Evolutionary conservation across 2,329 filamentous ascomycete species (phyloP).

Genomic region (Colletotrichum noveboracense): DNA sequence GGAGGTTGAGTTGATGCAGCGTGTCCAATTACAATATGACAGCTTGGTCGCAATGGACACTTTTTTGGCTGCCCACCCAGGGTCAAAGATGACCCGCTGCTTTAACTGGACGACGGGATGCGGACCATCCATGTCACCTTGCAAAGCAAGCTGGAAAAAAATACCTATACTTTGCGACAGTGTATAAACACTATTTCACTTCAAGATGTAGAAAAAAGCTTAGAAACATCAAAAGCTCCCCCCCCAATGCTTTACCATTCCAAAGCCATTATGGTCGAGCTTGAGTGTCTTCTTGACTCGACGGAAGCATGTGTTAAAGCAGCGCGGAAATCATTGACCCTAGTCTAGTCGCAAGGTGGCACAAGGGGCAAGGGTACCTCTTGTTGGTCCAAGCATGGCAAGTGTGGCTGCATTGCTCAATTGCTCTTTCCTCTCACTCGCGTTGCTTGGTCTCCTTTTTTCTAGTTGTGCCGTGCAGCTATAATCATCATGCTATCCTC

Average conservation of each 20-base stretch:
- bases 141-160: not conserved
- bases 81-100: constrained; percentile 16
- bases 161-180: not conserved
- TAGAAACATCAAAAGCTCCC: not conserved
- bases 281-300: not conserved
- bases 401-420: constrained; percentile 5
- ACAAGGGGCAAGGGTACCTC: not conserved
- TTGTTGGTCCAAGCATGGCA: not conserved
- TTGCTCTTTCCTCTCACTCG: not conserved
- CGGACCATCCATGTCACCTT: not conserved
- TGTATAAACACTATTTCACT: not conserved
- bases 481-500: not conserved
- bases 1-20: constrained; percentile 13
- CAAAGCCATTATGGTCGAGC: not conserved
- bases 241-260: not conserved
- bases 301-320: constrained; percentile 1
- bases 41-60: constrained; percentile 21
- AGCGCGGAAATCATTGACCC: not conserved
- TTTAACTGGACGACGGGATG: not conserved
- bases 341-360: not conserved
- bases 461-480: not conserved
- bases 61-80: constrained; percentile 17
- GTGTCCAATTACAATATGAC: constrained; percentile 23
- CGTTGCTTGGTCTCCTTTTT: not conserved
- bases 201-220: not conserved